These are phyloP conservation scores for Colletotrichum cuscutae DNA, from an alignment of 2,329 filamentous ascomycete species.

Conservation along the genomic window DNA sequence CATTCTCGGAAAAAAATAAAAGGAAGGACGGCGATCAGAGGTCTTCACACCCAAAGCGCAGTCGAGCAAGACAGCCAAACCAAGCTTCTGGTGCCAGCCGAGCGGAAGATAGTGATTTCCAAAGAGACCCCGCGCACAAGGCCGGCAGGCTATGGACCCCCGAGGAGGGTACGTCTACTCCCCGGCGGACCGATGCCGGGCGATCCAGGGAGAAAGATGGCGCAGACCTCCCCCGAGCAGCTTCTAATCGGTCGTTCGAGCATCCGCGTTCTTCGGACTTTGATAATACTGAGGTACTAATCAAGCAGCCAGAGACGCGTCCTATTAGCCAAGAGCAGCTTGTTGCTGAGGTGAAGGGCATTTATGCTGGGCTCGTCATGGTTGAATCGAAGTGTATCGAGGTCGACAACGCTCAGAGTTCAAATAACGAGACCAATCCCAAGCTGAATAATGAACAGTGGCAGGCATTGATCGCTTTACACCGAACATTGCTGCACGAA, in stretches of 20 bases:
- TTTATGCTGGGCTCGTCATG: constrained; percentile 86
- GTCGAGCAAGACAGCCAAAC: too few species aligned
- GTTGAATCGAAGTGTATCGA: constrained; percentile 90
- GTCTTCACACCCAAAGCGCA: too few species aligned
- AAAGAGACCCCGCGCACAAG: too few species aligned
- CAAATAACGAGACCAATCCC: constrained; percentile 49
- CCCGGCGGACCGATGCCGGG: too few species aligned
- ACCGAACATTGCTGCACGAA: constrained; percentile 83
- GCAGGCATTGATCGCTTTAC: constrained; percentile 84
- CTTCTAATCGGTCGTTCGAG: neutral
- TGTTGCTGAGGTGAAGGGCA: constrained; percentile 82
- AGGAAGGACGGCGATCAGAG: too few species aligned
- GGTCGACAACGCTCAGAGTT: constrained; percentile 73
- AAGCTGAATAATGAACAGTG: constrained; percentile 76
- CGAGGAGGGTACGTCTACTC: too few species aligned
- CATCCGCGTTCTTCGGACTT: fast-evolving
- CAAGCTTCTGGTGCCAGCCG: too few species aligned
- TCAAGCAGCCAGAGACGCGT: constrained; percentile 68
- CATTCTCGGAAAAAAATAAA: too few species aligned
- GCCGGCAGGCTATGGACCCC: too few species aligned
- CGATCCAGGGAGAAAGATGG: too few species aligned
- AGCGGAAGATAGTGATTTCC: too few species aligned
- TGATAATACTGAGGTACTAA: neutral
- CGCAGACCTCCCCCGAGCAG: fast-evolving
- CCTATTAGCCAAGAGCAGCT: constrained; percentile 83